Evolutionary conservation across 441 rosid genomes (phyloP).

Genomic region (Gossypium schwendimanii): DNA sequence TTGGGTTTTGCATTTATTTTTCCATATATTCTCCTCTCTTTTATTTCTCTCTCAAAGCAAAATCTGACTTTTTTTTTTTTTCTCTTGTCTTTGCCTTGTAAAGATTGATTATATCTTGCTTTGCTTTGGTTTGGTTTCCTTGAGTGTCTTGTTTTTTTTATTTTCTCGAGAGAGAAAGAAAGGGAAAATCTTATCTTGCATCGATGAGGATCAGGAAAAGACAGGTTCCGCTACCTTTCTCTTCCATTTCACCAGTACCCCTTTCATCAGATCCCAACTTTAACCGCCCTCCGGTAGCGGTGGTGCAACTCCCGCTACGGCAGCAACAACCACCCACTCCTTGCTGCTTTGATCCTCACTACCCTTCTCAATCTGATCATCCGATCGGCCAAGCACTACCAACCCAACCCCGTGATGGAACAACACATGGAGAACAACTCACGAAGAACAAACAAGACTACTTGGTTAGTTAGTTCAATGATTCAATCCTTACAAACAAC

Average conservation of each 20-base stretch:
- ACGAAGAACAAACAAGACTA: constrained; percentile 20
- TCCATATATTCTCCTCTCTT: background rate
- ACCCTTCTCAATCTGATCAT: constrained; percentile 27
- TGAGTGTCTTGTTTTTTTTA: background rate
- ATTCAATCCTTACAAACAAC: background rate
- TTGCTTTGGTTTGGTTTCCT: constrained; percentile 1
- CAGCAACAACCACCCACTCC: constrained; percentile 1
- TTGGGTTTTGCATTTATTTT: constrained; percentile 14
- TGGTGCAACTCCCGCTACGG: constrained; percentile 50
- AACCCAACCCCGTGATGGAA: constrained; percentile 5
- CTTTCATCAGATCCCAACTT: constrained; percentile 81
- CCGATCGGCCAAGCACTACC: constrained; percentile 29
- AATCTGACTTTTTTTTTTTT: background rate
- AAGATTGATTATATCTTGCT: constrained; percentile 13
- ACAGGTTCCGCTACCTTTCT: constrained; percentile 57
- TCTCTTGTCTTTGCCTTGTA: background rate
- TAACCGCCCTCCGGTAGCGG: constrained; percentile 26
- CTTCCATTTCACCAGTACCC: constrained; percentile 71
- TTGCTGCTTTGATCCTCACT: constrained; percentile 20
- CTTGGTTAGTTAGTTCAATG: constrained; percentile 28
- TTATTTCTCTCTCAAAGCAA: background rate
- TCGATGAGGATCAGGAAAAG: constrained; percentile 94
- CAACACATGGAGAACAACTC: background rate
- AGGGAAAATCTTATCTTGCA: constrained; percentile 6
- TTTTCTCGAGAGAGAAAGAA: background rate